phyloP scores from a whole-genome alignment of 2,329 filamentous ascomycete species.

The Colletotrichum tropicicola region DNA sequence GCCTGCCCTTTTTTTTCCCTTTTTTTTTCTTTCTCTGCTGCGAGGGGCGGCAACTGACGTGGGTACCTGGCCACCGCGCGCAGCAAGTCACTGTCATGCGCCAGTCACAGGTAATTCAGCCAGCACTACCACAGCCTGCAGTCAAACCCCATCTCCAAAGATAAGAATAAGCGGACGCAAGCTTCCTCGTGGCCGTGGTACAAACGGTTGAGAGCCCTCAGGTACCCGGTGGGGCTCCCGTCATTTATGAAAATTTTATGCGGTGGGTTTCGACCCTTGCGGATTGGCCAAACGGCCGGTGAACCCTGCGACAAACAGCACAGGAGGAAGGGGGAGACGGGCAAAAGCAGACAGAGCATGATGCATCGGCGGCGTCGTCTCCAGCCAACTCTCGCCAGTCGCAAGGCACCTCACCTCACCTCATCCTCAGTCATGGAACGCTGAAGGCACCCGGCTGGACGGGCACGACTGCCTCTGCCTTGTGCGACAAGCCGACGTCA shows the following conservation, averaged over 20 bases:
- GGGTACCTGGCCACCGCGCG: background rate
- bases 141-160: background rate
- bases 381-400: no score
- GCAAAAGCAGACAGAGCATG: no score
- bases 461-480: no score
- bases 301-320: background rate
- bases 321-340: background rate
- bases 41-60: no score
- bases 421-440: no score
- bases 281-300: background rate
- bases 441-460: no score
- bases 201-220: slow-evolving; percentile 23
- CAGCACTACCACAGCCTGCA: background rate
- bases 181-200: slow-evolving; percentile 3
- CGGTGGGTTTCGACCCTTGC: slow-evolving; percentile 2
- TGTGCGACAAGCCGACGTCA: no score
- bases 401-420: no score
- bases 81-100: background rate
- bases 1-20: no score
- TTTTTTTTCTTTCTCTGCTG: no score
- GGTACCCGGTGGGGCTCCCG: slow-evolving; percentile 13
- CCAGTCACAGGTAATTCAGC: background rate
- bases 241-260: slow-evolving; percentile 27
- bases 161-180: background rate
- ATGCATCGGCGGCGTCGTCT: no score